Conservation (phyloP, 768 basidiomycete species). For the Terana coerulea region DNA sequence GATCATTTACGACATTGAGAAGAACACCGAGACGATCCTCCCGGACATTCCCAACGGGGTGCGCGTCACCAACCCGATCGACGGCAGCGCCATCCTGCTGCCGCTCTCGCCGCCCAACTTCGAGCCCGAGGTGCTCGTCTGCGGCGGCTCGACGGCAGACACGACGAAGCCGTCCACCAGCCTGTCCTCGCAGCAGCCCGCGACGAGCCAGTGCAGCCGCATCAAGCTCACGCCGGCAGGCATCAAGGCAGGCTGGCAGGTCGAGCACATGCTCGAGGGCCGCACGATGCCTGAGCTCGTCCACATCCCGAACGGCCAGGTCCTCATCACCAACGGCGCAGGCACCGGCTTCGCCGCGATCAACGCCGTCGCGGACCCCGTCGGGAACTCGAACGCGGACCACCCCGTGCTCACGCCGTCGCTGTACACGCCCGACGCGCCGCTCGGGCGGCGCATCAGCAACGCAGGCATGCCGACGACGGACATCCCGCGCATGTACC, state of each 20-base stretch:
- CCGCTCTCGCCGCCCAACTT: slow-evolving; percentile 28
- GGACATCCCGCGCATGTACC: slow-evolving; percentile 54
- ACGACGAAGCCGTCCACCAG: slow-evolving; percentile 14
- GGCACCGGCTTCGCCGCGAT: slow-evolving; percentile 34
- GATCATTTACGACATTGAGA: slow-evolving; percentile 33
- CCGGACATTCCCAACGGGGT: slow-evolving; percentile 36
- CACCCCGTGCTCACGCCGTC: slow-evolving; percentile 34
- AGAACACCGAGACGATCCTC: slow-evolving; percentile 31
- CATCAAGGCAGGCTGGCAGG: slow-evolving; percentile 29
- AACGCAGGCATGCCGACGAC: slow-evolving; percentile 42
- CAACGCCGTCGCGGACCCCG: slow-evolving; percentile 16
- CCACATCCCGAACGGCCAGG: slow-evolving; percentile 31
- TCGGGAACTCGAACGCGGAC: slow-evolving; percentile 28
- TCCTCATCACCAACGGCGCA: slow-evolving; percentile 39
- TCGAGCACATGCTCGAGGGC: slow-evolving; percentile 29
- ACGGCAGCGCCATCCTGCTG: slow-evolving; percentile 26
- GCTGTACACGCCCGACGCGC: slow-evolving; percentile 43
- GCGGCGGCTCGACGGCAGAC: slow-evolving; percentile 26
- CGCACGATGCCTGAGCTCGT: slow-evolving; percentile 34
- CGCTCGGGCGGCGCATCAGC: slow-evolving; percentile 43
- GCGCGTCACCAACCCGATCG: slow-evolving; percentile 29
- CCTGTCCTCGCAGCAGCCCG: slow-evolving; percentile 24
- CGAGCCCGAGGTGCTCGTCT: slow-evolving; percentile 26
- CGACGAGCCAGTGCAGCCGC: slow-evolving; percentile 33
- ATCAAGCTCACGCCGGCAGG: slow-evolving; percentile 29